Evolutionary conservation across 2,329 filamentous ascomycete genomes (phyloP).

Genomic region (Celoporthe dispersa): DNA sequence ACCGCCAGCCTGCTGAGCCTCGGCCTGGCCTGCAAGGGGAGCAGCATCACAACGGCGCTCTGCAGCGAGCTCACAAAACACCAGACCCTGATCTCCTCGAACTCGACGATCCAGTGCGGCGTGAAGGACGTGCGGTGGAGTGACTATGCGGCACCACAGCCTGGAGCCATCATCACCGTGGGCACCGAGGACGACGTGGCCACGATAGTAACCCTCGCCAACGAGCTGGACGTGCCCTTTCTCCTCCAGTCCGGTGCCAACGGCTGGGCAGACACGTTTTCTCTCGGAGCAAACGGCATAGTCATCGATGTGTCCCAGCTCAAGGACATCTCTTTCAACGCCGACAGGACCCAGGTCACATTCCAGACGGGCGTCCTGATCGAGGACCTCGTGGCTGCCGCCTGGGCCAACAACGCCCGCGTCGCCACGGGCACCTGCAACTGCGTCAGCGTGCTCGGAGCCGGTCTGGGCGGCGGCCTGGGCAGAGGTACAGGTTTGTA

Average conservation of each 20-base stretch:
- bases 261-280: conserved; percentile 34
- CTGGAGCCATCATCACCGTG: conserved; percentile 28
- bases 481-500: conserved; percentile 18
- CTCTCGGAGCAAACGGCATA: conserved; percentile 30
- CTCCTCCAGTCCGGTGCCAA: conserved; percentile 34
- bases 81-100: conserved; percentile 21
- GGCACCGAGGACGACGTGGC: conserved; percentile 31
- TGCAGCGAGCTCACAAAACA: not conserved
- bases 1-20: conserved; percentile 23
- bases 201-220: conserved; percentile 25
- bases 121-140: conserved; percentile 31
- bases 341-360: conserved; percentile 32
- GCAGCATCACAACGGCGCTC: not conserved
- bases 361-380: conserved; percentile 34
- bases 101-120: conserved; percentile 25
- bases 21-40: conserved; percentile 8
- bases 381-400: conserved; percentile 32
- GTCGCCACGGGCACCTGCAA: conserved; percentile 29
- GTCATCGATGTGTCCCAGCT: conserved; percentile 34
- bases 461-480: conserved; percentile 34
- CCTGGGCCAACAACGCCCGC: conserved; percentile 32
- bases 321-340: conserved; percentile 33
- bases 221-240: conserved; percentile 31
- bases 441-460: conserved; percentile 23
- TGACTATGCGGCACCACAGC: conserved; percentile 29